Conservation (phyloP, 495 filamentous ascomycete genomes). For the Xylaria bambusicola region DNA sequence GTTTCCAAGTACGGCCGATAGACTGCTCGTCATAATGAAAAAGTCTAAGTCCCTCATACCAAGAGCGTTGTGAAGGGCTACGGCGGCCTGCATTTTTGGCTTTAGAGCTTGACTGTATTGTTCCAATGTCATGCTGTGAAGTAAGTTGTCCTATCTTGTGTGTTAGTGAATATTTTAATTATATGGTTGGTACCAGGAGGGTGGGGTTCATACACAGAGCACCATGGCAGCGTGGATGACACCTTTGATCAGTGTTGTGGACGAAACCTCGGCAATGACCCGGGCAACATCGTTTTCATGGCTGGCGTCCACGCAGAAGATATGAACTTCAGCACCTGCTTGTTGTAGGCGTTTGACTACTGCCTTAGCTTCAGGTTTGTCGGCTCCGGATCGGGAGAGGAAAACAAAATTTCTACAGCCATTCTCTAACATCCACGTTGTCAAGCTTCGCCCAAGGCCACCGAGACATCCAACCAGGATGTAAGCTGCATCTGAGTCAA, state of each 20-base stretch:
- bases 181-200: no score
- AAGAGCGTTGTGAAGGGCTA: constrained; percentile 41
- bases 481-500: constrained; percentile 51
- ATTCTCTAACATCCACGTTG: constrained; percentile 48
- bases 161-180: no score
- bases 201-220: constrained; percentile 27
- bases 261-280: constrained; percentile 19
- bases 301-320: constrained; percentile 34
- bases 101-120: constrained; percentile 21
- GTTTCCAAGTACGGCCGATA: constrained; percentile 52
- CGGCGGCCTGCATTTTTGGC: constrained; percentile 45
- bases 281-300: constrained; percentile 22
- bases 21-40: constrained; percentile 53
- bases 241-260: constrained; percentile 35
- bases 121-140: constrained; percentile 18
- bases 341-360: constrained; percentile 24
- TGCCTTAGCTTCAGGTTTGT: constrained; percentile 21
- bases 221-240: constrained; percentile 43
- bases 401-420: constrained; percentile 56
- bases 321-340: constrained; percentile 23
- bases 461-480: constrained; percentile 57
- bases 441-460: constrained; percentile 55
- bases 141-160: constrained; percentile 24
- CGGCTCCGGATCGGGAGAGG: constrained; percentile 48
- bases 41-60: constrained; percentile 53